Evolutionary conservation across 352 stramenopile genomes (phyloP), one percentile per base, ranked within the genome.

Genomic region (Phytopythium sindhum): DNA sequence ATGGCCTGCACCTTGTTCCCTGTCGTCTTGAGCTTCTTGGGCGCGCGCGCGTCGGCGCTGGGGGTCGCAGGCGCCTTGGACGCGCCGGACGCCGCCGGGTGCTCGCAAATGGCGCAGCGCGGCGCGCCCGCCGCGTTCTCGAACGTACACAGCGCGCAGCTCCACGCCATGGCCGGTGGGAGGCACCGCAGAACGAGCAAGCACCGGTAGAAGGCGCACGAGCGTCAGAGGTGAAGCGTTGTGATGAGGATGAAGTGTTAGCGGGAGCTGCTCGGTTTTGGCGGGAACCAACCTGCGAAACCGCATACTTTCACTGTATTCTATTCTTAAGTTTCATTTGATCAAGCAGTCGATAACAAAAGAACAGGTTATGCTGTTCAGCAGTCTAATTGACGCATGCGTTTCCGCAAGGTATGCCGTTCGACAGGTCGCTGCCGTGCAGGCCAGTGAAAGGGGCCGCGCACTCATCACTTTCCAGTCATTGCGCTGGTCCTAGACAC

Each of bases 131-230:
- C 42, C 9, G 66, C 72, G 57, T 95, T 95, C 73, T 90, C 75
- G 66, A 85, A 93, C 55, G 86, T 93, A 67, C 86, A 95, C 48
- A 73, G 75, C 47, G 69, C 61, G 65, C 86, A 95, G 67, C 65
- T 83, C 86, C 86, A 95, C 21, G 48, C 35, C 33, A 42, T 60
- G 10, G 23, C 21, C n/a, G n/a, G 17, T n/a, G 52, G 3, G 14
- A 14, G 10, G 33, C 3, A 26, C 29, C 19, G 51, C 29, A 42
- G 41, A 17, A 48, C 1, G 15, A n/a, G 41, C 41, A 24, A 19
- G 8, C 1, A 8, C 3, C 1, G 4, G 39, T n/a, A 15, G 39
- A n/a, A 39, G 33, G 33, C 33, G 33, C n/a, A n/a, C n/a, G n/a
- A n/a, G n/a, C n/a, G n/a, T n/a, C n/a, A n/a, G n/a, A n/a, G n/a